A percentile compares a stretch with the other conserved stretches of the same genome.
These are phyloP conservation scores for Cryptococcus amylolentus DNA, from an alignment of 1,284 basidiomycete genomes.

Conservation along the genomic window DNA sequence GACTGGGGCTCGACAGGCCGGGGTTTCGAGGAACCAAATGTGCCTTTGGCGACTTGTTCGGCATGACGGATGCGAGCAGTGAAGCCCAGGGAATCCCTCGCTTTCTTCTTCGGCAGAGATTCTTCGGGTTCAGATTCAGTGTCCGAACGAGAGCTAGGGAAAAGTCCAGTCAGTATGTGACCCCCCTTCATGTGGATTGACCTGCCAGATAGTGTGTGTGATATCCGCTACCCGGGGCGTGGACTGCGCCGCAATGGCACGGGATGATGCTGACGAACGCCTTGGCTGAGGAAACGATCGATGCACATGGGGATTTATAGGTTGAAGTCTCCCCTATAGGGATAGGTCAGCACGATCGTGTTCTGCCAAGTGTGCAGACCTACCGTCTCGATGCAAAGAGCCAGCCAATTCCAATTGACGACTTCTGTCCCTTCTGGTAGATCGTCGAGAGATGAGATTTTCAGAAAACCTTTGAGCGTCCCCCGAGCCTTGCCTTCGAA, in stretches of 20 bases:
- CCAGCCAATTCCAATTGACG: constrained; percentile 42
- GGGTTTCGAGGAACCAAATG: constrained; percentile 1
- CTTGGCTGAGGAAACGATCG: not conserved
- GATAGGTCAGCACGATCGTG: not conserved
- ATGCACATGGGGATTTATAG: not conserved
- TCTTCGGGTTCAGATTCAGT: constrained; percentile 31
- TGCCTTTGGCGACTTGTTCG: not conserved
- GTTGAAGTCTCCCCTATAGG: not conserved
- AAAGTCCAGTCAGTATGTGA: not conserved
- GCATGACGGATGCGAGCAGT: not conserved
- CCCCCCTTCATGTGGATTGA: too few species aligned
- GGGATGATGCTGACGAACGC: too few species aligned
- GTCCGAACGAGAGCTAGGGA: constrained; percentile 15
- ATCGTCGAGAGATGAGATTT: constrained; percentile 29
- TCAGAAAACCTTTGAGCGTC: constrained; percentile 23
- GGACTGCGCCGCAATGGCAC: too few species aligned
- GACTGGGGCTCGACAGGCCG: not conserved
- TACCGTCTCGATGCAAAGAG: constrained; percentile 31
- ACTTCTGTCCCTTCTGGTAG: constrained; percentile 37
- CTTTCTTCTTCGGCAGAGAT: constrained; percentile 19
- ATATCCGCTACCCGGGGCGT: too few species aligned
- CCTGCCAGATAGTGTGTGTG: too few species aligned
- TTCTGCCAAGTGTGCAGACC: constrained; percentile 4
- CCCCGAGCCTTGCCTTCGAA: constrained; percentile 30
- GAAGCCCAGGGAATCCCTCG: constrained; percentile 1